Evolutionary conservation across 2,329 filamentous ascomycete species (phyloP).

Genomic region (Lachnellula cervina): DNA sequence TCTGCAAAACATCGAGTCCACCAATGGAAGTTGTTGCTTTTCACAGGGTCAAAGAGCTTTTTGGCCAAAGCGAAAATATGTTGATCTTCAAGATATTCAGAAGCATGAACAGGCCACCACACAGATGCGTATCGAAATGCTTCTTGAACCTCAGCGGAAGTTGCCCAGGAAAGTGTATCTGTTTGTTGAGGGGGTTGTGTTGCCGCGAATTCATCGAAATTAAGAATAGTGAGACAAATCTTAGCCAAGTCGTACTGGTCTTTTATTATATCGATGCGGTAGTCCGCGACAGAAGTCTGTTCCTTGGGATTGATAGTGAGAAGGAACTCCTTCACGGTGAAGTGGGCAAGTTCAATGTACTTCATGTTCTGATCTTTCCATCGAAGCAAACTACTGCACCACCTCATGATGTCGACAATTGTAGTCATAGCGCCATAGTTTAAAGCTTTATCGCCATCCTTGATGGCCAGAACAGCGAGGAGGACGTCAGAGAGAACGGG

Average conservation of each 20-base stretch:
- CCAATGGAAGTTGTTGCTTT: neutral
- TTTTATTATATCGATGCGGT: neutral
- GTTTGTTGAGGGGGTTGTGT: neutral
- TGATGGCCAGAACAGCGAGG: conserved; percentile 16
- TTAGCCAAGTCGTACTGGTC: conserved; percentile 3
- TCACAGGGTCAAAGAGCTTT: neutral
- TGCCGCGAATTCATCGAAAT: conserved; percentile 1
- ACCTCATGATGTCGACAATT: conserved; percentile 17
- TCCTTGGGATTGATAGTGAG: neutral
- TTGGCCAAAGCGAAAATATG: neutral
- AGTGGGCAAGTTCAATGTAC: conserved; percentile 23
- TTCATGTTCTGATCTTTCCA: conserved; percentile 1
- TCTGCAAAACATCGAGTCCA: neutral
- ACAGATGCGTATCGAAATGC: neutral
- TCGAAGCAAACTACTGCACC: conserved; percentile 24
- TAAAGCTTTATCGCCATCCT: conserved; percentile 1
- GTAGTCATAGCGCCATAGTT: conserved; percentile 18
- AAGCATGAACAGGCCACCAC: neutral
- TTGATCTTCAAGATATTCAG: neutral
- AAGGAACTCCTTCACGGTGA: conserved; percentile 27
- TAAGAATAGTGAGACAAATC: conserved; percentile 5
- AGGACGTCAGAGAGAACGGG: conserved; percentile 2
- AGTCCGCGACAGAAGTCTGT: neutral
- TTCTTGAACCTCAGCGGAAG: neutral
- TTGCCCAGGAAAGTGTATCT: neutral